Conservation (phyloP, 179 eudicot genomes). For the Sideroxylon spinosum region DNA sequence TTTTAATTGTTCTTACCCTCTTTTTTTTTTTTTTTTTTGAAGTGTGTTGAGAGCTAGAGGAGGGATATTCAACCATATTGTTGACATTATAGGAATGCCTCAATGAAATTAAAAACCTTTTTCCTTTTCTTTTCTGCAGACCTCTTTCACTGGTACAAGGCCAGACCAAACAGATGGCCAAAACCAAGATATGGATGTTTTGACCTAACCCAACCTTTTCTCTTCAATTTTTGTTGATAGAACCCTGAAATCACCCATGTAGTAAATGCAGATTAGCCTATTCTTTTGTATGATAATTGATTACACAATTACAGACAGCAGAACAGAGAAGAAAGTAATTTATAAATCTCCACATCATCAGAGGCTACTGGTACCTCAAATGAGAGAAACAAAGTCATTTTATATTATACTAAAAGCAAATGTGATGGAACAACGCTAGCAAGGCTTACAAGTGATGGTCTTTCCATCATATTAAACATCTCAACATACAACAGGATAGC, state of each 20-base stretch:
- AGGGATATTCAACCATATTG: background rate
- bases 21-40: background rate
- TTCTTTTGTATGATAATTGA: background rate
- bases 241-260: conserved; percentile 2
- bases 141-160: background rate
- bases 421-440: conserved; percentile 26
- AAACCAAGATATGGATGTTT: conserved; percentile 13
- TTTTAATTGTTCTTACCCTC: background rate
- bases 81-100: background rate
- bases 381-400: background rate
- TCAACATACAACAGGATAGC: conserved; percentile 30
- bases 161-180: background rate
- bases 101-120: background rate
- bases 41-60: background rate
- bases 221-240: background rate
- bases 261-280: background rate
- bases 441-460: conserved; percentile 24
- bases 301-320: background rate
- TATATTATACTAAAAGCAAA: conserved; percentile 26
- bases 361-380: background rate
- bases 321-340: background rate
- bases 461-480: conserved; percentile 23
- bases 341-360: conserved; percentile 4
- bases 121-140: background rate
- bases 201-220: background rate